Evolutionary conservation across 345 rosid genomes (phyloP).

Genomic region (Brassica carinata): DNA sequence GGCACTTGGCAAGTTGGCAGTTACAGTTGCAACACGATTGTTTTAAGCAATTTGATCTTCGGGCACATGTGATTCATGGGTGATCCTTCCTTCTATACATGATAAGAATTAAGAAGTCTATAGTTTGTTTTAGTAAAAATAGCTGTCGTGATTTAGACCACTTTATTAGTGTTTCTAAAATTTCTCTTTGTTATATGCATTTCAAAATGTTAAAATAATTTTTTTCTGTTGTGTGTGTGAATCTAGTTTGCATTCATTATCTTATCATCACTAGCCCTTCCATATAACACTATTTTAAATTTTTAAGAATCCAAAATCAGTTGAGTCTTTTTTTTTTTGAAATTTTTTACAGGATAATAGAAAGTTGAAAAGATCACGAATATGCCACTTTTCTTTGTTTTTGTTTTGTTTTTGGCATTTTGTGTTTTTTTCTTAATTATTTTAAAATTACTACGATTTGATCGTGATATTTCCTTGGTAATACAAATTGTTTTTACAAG

Average conservation of each 20-base stretch:
- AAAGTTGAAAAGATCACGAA: background rate
- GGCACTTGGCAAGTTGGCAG: background rate
- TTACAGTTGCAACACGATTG: background rate
- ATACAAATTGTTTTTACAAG: background rate
- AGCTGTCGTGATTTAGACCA: background rate
- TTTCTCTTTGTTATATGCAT: background rate
- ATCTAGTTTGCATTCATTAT: background rate
- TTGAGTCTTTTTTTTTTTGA: too few species aligned
- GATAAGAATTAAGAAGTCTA: background rate
- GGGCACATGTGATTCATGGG: conserved; percentile 1
- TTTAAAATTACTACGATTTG: background rate
- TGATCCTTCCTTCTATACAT: background rate
- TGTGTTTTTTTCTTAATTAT: background rate
- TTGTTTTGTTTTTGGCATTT: too few species aligned
- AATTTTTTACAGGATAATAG: background rate
- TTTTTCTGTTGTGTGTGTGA: background rate
- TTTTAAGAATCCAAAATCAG: background rate
- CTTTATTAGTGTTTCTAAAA: background rate
- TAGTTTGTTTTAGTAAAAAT: background rate
- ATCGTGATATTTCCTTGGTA: background rate
- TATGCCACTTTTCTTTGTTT: too few species aligned
- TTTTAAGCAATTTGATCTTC: background rate
- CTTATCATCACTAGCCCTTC: background rate
- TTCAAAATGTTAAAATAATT: background rate
- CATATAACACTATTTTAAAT: background rate